Evolutionary conservation across 768 basidiomycete species (phyloP).

Genomic region (Tylopilus rubrobrunneus): DNA sequence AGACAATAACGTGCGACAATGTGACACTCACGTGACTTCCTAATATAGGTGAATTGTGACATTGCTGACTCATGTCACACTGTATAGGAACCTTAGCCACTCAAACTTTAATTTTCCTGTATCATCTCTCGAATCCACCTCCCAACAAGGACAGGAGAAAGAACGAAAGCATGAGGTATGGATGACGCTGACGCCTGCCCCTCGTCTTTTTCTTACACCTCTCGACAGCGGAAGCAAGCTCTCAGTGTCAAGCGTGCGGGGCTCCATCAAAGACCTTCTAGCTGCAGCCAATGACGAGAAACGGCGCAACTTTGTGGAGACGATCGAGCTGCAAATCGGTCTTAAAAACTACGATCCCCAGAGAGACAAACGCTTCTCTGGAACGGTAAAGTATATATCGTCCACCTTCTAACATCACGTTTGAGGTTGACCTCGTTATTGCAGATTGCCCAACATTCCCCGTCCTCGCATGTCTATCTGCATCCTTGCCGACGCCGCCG

Average conservation of each 20-base stretch:
- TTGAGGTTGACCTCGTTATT: background rate
- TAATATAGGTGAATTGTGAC: slow-evolving; percentile 11
- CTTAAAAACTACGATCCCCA: slow-evolving; percentile 99
- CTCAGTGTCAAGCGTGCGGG: slow-evolving; percentile 99
- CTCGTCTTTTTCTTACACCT: background rate
- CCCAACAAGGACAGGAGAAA: slow-evolving; percentile 13
- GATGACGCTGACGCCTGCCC: background rate
- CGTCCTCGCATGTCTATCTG: slow-evolving; percentile 99
- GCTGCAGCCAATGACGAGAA: slow-evolving; percentile 81
- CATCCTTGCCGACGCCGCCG: slow-evolving; percentile 98
- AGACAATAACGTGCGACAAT: slow-evolving; percentile 17
- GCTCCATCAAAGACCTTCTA: slow-evolving; percentile 89
- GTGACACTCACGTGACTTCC: slow-evolving; percentile 17
- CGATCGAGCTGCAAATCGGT: slow-evolving; percentile 93
- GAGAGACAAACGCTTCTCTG: slow-evolving; percentile 99
- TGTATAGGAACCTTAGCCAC: slow-evolving; percentile 33
- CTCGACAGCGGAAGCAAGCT: slow-evolving; percentile 61
- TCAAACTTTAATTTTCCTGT: slow-evolving; percentile 24
- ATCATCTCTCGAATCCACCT: slow-evolving; percentile 22
- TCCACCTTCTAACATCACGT: background rate
- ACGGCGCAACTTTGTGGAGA: slow-evolving; percentile 93
- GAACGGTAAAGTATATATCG: slow-evolving; percentile 81
- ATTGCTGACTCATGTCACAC: slow-evolving; percentile 27
- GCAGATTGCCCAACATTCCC: slow-evolving; percentile 91
- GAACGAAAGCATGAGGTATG: slow-evolving; percentile 31